Base-by-base conservation (phyloP, 768 basidiomycete species). In the Trametes cingulata region DNA sequence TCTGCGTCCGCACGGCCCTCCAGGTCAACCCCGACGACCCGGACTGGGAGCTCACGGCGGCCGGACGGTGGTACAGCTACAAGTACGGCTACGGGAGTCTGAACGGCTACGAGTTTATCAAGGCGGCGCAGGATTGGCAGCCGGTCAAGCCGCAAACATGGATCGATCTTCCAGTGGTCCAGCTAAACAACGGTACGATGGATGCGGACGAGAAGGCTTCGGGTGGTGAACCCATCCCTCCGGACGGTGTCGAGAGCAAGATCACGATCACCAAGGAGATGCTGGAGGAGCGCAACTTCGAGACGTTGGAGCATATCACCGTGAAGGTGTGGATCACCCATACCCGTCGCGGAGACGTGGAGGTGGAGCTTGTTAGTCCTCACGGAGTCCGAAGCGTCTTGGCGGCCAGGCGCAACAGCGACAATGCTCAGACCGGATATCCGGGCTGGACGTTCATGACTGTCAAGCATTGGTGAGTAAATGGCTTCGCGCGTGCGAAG, bases 401-500 rank as follows among this genome's bases (percentile, higher is more conserved):
- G 40, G 95, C 90, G 20, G 84, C 85, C 19, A 80, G 78, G 57
- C 84, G 97, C 62, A 68, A 77, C 35, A 78, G 78, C 13, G 97
- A 99, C 70, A 71, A 71, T 37, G 86, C 82, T 17, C 72, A 68
- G 5, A 80, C 78, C 9, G 96, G 97, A 9, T 96, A 82, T 72
- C 84, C 85, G n/a, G 95, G 93, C 0, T 99, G 97, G 97, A 88
- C 82, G n/a, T 99, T 99, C 72, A 98, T 98, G 95, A 85, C 86
- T 33, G 84, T 98, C 56, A 99, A 99, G 74, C 97, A 99, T 69
- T 99, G 97, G 96, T 95, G 58, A 72, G 85, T 75, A 8, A 20
- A 14, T 17, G 33, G 39, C 58, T 36, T 64, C 22, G 12, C 58
- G 39, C 48, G 19, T 46, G n/a, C 60, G 36, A 14, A 6, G 25